Evolutionary conservation across 106 monocot species (phyloP).

Genomic region (Dioscorea dumetorum): DNA sequence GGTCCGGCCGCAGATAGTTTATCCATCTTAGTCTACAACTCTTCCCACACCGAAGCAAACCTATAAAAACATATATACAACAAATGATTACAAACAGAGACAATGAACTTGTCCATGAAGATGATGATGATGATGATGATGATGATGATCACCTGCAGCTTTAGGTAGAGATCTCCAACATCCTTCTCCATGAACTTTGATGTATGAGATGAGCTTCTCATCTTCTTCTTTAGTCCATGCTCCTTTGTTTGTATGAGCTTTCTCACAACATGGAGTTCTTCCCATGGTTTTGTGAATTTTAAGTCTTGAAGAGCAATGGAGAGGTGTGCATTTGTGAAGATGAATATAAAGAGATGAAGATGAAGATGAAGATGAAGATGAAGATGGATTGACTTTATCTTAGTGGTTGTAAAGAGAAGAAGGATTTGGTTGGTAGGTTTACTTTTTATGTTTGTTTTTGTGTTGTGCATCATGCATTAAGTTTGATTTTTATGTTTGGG

Average conservation of each 20-base stretch:
- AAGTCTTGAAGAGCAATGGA: not conserved
- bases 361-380: not conserved
- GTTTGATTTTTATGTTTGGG: no score
- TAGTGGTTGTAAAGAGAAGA: not conserved
- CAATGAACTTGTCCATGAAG: not conserved
- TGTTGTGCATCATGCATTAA: no score
- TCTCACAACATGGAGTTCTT: constrained; percentile 1
- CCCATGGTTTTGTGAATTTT: not conserved
- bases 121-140: not conserved
- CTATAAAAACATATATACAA: constrained; percentile 1
- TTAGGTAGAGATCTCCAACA: constrained; percentile 2
- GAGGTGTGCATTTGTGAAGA: not conserved
- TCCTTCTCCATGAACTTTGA: not conserved
- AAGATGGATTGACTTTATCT: not conserved
- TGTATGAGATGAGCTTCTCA: constrained; percentile 1
- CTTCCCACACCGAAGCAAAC: constrained; percentile 67
- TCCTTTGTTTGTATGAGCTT: not conserved
- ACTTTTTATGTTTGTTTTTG: no score
- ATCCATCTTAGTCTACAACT: constrained; percentile 87
- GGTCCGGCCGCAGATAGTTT: constrained; percentile 81
- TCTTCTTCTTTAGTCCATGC: constrained; percentile 4
- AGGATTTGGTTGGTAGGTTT: not conserved
- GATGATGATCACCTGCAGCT: not conserved
- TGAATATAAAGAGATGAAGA: not conserved
- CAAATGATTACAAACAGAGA: not conserved